Conservation (phyloP, 305 asterid genomes). For the Vinca major region DNA sequence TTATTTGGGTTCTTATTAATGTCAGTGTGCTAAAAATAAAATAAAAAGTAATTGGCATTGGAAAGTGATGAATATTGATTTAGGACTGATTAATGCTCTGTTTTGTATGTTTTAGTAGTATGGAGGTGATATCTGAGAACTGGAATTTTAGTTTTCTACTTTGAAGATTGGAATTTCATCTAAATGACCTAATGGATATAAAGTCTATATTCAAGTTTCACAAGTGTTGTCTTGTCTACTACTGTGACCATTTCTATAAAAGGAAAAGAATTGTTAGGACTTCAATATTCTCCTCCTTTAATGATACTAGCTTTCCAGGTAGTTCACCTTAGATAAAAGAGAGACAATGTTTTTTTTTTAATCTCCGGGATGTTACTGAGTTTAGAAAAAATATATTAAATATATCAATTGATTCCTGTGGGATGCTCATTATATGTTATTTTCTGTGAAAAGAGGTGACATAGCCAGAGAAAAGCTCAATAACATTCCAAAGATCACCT, state of each 20-base stretch:
- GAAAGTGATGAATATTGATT: too few species aligned
- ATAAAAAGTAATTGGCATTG: not conserved
- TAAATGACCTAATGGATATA: too few species aligned
- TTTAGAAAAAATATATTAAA: not conserved
- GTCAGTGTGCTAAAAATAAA: not conserved
- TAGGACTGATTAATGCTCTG: too few species aligned
- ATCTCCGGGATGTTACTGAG: not conserved
- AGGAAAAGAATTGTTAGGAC: too few species aligned
- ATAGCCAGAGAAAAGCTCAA: not conserved
- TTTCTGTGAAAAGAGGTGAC: not conserved
- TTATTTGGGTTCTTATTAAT: not conserved
- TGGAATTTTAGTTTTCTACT: too few species aligned
- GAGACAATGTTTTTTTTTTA: too few species aligned
- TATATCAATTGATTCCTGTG: not conserved
- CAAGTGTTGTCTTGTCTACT: not conserved
- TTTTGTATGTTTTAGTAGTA: too few species aligned
- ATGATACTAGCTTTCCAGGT: not conserved
- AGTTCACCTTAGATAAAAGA: too few species aligned
- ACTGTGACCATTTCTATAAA: not conserved
- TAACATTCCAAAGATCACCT: not conserved
- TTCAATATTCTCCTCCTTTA: too few species aligned
- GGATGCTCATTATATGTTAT: not conserved
- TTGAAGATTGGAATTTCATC: too few species aligned
- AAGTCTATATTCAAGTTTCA: too few species aligned
- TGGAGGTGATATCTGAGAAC: too few species aligned